Base-by-base conservation (phyloP, 306 rosid species). In the Cicer cuneatum region DNA sequence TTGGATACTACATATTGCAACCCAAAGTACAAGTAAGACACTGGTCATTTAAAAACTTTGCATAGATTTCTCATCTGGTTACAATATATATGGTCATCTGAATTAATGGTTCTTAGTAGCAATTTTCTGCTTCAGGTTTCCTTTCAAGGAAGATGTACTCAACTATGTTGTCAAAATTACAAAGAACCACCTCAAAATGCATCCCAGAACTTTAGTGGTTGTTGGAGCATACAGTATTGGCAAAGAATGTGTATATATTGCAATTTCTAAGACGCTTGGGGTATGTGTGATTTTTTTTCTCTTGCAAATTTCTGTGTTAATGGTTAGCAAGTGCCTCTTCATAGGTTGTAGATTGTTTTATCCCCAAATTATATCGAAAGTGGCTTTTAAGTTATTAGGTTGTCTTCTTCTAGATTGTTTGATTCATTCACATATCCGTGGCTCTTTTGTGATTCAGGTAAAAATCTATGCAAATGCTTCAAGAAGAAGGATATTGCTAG, bases 161-260 rank as follows among this genome's bases (percentile, higher is more conserved):
- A 77, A 75, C 68, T 78, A 83, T 83, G 89, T 86, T 43, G 82
- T 81, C 74, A 86, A 78, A 75, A 77, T 83, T 75, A 77, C 89
- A 10, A 75, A 78, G 80, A 74, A 80, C 66, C 84, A 61, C 56
- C 89, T 86, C 63, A 83, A 86, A 80, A 51, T 16, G 35, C 79
- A 80, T 60, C 87, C 83, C 39, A 83, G 71, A 74, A 80, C 87
- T 74, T 78, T 86, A 70, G 83, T 86, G 59, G 87, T 83, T 74
- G 89, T 83, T 74, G 89, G 89, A 66, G 89, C 89, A 29, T 86
- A 86, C 24, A 86, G 89, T 56, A 86, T 86, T 86, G 89, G 89
- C 62, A 86, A 86, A 80, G 89, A 86, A 74, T 77, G 87, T 78
- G 89, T 86, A 66, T 86, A 86, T 80, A 83, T 81, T 70, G 78